Evolutionary conservation across 1,284 basidiomycete genomes (phyloP).

Genomic region (Cryptococcus sp.): DNA sequence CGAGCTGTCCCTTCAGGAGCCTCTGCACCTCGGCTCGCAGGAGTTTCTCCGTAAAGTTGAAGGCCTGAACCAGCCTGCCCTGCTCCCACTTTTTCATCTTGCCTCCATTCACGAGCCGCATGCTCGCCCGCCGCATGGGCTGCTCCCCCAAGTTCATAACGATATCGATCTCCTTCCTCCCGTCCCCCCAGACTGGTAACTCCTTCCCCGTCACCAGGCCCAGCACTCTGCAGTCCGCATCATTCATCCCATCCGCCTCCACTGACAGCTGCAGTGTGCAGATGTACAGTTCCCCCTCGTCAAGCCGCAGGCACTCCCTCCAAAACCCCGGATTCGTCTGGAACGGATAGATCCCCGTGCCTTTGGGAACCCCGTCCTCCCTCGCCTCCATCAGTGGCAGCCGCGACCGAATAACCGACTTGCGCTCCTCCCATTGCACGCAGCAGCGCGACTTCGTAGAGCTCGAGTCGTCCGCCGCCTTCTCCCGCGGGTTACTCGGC

Average conservation of each 20-base stretch:
- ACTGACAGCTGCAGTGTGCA: slow-evolving; percentile 15
- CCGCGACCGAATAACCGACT: slow-evolving; percentile 2
- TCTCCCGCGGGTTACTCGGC: background rate
- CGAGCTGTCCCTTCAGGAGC: slow-evolving; percentile 16
- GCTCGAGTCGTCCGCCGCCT: background rate
- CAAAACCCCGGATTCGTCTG: slow-evolving; percentile 20
- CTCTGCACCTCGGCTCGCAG: slow-evolving; percentile 32
- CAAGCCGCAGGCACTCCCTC: slow-evolving; percentile 13
- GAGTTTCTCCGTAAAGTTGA: slow-evolving; percentile 26
- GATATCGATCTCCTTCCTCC: background rate
- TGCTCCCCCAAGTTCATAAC: slow-evolving; percentile 9
- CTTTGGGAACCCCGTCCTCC: background rate
- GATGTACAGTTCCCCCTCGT: slow-evolving; percentile 8
- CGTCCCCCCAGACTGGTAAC: slow-evolving; percentile 12
- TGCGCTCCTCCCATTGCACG: slow-evolving; percentile 3
- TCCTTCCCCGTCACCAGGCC: slow-evolving; percentile 21
- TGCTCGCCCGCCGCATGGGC: slow-evolving; percentile 5
- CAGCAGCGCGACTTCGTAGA: slow-evolving; percentile 5
- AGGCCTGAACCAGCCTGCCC: slow-evolving; percentile 18
- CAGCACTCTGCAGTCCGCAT: slow-evolving; percentile 17
- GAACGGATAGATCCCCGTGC: slow-evolving; percentile 5
- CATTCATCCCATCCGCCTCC: background rate
- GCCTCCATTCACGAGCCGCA: slow-evolving; percentile 15
- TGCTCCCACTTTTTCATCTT: slow-evolving; percentile 22
- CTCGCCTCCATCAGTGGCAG: slow-evolving; percentile 6